phyloP scores from a whole-genome alignment of 2,329 filamentous ascomycete species.

The Drechslera avenae region DNA sequence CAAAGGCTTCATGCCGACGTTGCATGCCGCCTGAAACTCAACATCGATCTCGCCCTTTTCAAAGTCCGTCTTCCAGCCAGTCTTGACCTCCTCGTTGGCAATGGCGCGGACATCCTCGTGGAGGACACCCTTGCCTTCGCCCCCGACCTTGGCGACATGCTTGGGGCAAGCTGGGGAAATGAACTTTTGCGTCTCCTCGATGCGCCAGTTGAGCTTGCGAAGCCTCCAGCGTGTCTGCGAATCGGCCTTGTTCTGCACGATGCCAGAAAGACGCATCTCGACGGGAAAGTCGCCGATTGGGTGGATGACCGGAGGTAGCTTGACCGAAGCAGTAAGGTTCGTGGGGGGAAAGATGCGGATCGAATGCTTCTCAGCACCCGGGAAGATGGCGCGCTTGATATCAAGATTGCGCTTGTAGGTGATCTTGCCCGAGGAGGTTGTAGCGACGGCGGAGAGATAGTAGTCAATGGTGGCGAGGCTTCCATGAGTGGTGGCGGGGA shows the following conservation, averaged over 20 bases:
- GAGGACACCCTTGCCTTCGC: conserved; percentile 70
- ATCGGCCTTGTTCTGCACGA: conserved; percentile 70
- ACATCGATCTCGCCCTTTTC: conserved; percentile 77
- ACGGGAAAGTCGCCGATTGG: conserved; percentile 83
- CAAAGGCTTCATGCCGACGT: conserved; percentile 66
- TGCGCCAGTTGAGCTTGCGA: conserved; percentile 88
- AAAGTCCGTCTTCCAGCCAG: conserved; percentile 87
- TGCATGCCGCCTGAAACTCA: conserved; percentile 72
- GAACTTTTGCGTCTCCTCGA: conserved; percentile 84
- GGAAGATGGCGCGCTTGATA: conserved; percentile 78
- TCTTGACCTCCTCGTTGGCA: conserved; percentile 79
- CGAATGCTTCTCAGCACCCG: conserved; percentile 82
- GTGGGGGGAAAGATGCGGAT: conserved; percentile 96
- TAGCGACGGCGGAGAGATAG: conserved; percentile 61
- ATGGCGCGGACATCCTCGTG: conserved; percentile 79
- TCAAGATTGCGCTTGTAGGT: conserved; percentile 70
- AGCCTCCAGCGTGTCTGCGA: conserved; percentile 84
- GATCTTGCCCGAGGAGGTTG: conserved; percentile 64
- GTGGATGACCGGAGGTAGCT: conserved; percentile 82
- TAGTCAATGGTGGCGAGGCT: conserved; percentile 77
- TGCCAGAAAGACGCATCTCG: conserved; percentile 81
- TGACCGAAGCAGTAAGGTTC: conserved; percentile 84
- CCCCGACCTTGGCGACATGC: conserved; percentile 70
- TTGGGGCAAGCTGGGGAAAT: conserved; percentile 79
- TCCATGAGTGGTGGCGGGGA: conserved; percentile 83